Evolutionary conservation across 1,139 yeast species (phyloP).

Genomic region (Pichia terricola): DNA sequence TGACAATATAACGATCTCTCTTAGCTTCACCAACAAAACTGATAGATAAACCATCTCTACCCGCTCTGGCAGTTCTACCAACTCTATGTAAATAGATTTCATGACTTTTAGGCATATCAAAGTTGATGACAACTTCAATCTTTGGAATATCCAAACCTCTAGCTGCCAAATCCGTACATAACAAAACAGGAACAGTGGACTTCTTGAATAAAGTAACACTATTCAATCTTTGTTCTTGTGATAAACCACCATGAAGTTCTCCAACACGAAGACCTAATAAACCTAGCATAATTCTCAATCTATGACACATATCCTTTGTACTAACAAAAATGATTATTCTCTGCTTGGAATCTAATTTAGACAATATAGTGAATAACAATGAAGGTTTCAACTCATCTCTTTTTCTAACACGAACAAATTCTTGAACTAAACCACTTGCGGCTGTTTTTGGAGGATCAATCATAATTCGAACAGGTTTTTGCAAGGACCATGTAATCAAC

Average conservation of each 20-base stretch:
- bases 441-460: conserved; percentile 94
- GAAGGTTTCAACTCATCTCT: conserved; percentile 82
- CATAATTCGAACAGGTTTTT: conserved; percentile 89
- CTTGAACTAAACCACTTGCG: conserved; percentile 78
- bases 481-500: conserved; percentile 75
- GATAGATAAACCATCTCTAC: conserved; percentile 87
- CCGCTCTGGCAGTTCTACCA: conserved; percentile 99
- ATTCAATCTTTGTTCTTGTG: conserved; percentile 90
- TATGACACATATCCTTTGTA: conserved; percentile 84
- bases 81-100: conserved; percentile 94
- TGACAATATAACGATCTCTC: conserved; percentile 78
- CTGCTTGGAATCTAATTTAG: conserved; percentile 48
- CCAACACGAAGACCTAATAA: conserved; percentile 79
- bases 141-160: conserved; percentile 99
- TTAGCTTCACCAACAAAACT: conserved; percentile 89
- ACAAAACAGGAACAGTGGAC: conserved; percentile 71
- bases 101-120: conserved; percentile 88
- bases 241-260: conserved; percentile 87
- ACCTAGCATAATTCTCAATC: conserved; percentile 75
- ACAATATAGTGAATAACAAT: conserved; percentile 59
- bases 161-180: conserved; percentile 97
- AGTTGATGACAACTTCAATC: conserved; percentile 87
- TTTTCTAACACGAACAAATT: conserved; percentile 88
- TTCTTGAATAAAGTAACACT: conserved; percentile 77
- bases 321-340: conserved; percentile 86